Evolutionary conservation across 768 basidiomycete species (phyloP).

Genomic region (Asterophora parasitica): DNA sequence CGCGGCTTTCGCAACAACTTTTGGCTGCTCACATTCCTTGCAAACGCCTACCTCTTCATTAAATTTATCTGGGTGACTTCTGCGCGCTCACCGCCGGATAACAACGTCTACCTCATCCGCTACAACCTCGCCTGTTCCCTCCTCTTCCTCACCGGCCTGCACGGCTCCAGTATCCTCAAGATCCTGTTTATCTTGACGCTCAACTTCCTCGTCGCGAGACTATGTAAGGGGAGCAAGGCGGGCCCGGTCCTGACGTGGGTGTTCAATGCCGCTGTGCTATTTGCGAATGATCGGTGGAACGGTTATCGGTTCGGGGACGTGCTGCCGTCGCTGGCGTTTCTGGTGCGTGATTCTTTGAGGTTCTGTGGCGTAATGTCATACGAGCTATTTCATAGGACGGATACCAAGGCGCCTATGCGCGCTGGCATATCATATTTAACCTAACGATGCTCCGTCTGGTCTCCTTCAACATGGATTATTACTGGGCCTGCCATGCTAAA

Average conservation of each 20-base stretch:
- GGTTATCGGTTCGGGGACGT: slow-evolving; percentile 70
- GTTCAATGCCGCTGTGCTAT: slow-evolving; percentile 71
- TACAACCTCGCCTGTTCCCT: slow-evolving; percentile 61
- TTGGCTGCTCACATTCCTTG: slow-evolving; percentile 48
- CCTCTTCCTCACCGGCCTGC: slow-evolving; percentile 64
- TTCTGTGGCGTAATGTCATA: neutral
- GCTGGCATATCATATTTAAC: slow-evolving; percentile 94
- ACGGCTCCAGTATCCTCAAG: slow-evolving; percentile 79
- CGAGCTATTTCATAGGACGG: slow-evolving; percentile 41
- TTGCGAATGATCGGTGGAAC: slow-evolving; percentile 66
- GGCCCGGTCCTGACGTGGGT: slow-evolving; percentile 64
- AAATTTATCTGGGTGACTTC: slow-evolving; percentile 46
- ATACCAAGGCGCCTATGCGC: slow-evolving; percentile 72
- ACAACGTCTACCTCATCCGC: slow-evolving; percentile 38
- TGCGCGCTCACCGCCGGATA: slow-evolving; percentile 17
- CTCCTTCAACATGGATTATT: slow-evolving; percentile 90
- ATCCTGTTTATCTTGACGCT: slow-evolving; percentile 61
- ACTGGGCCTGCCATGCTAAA: slow-evolving; percentile 63
- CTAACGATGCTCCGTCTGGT: slow-evolving; percentile 93
- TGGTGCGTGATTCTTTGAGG: slow-evolving; percentile 46
- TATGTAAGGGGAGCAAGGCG: slow-evolving; percentile 34
- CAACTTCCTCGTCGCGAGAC: slow-evolving; percentile 66
- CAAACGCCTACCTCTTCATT: slow-evolving; percentile 47
- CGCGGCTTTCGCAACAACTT: slow-evolving; percentile 82
- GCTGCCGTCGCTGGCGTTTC: slow-evolving; percentile 44